Conservation (phyloP, 1,284 basidiomycete species). For the Microstroma glucosiphilum region DNA sequence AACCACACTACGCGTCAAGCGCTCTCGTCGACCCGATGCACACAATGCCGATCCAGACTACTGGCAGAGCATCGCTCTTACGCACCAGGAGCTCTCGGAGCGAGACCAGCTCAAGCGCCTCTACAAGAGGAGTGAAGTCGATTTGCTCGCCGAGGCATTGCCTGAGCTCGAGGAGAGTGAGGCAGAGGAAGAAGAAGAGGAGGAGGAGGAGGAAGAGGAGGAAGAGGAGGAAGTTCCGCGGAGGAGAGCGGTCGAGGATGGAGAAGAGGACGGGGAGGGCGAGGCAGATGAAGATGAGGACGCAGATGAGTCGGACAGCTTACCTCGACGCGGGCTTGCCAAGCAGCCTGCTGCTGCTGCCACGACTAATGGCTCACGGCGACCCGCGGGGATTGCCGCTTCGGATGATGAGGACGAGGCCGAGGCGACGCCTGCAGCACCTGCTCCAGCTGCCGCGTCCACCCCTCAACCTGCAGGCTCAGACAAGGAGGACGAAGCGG, state of each 20-base stretch:
- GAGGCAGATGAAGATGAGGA: slow-evolving; percentile 9
- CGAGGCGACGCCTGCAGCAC: not conserved
- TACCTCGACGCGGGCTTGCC: too few species aligned
- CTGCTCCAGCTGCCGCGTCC: too few species aligned
- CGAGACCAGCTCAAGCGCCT: not conserved
- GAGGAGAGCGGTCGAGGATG: slow-evolving; percentile 1
- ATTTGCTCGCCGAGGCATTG: not conserved
- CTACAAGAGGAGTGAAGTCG: not conserved
- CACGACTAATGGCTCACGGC: too few species aligned
- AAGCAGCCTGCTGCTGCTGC: too few species aligned
- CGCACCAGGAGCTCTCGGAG: not conserved
- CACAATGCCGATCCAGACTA: not conserved
- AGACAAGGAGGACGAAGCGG: not conserved
- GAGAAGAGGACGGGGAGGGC: slow-evolving; percentile 10
- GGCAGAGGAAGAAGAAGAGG: slow-evolving; percentile 10
- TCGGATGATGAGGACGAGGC: slow-evolving; percentile 5
- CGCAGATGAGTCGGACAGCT: not conserved
- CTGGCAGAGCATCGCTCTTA: not conserved
- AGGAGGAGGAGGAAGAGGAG: slow-evolving; percentile 11
- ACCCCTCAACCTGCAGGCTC: not conserved
- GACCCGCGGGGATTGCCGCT: not conserved
- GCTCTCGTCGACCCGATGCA: not conserved
- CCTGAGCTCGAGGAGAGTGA: slow-evolving; percentile 7
- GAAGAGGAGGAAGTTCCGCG: slow-evolving; percentile 10
- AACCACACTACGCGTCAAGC: slow-evolving; percentile 7